These are phyloP conservation scores for Cryomyces antarcticus DNA, from an alignment of 495 filamentous ascomycete species.

Conservation along the genomic window DNA sequence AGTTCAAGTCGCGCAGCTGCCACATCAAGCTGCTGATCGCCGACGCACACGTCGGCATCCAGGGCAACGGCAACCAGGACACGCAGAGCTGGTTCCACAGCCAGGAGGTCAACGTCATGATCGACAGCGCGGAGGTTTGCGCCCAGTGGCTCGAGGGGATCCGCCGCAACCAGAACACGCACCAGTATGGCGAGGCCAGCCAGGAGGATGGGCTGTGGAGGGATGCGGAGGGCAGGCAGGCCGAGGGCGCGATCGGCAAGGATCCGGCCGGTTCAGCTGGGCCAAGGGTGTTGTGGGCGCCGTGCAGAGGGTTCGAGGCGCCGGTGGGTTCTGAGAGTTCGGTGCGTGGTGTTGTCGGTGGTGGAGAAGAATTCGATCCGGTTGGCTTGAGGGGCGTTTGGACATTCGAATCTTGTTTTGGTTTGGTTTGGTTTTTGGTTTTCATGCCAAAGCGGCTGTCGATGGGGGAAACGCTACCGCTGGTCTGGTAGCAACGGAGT, in stretches of 20 bases:
- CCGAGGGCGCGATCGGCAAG: slow-evolving; percentile 36
- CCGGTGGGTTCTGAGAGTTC: slow-evolving; percentile 30
- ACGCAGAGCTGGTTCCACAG: slow-evolving; percentile 65
- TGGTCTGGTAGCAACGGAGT: too few species aligned
- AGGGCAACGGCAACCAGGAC: slow-evolving; percentile 62
- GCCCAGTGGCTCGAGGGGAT: slow-evolving; percentile 39
- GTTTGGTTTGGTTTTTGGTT: too few species aligned
- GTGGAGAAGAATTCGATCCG: too few species aligned
- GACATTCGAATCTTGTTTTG: too few species aligned
- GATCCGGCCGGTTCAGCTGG: slow-evolving; percentile 38
- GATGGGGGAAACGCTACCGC: too few species aligned
- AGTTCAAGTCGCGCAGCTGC: slow-evolving; percentile 40
- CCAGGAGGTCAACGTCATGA: slow-evolving; percentile 56
- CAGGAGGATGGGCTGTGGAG: slow-evolving; percentile 39
- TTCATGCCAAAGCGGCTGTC: too few species aligned
- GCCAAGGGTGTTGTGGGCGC: slow-evolving; percentile 40
- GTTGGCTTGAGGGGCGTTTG: too few species aligned
- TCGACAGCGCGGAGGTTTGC: slow-evolving; percentile 42
- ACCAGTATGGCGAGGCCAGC: slow-evolving; percentile 34
- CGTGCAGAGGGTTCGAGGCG: slow-evolving; percentile 38
- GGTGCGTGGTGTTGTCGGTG: too few species aligned
- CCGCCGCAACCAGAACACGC: slow-evolving; percentile 50
- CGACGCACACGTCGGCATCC: slow-evolving; percentile 44
- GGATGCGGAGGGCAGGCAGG: slow-evolving; percentile 33
- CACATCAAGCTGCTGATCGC: slow-evolving; percentile 61